Conservation (phyloP, 2,329 filamentous ascomycete genomes). For the Colletotrichum musae region DNA sequence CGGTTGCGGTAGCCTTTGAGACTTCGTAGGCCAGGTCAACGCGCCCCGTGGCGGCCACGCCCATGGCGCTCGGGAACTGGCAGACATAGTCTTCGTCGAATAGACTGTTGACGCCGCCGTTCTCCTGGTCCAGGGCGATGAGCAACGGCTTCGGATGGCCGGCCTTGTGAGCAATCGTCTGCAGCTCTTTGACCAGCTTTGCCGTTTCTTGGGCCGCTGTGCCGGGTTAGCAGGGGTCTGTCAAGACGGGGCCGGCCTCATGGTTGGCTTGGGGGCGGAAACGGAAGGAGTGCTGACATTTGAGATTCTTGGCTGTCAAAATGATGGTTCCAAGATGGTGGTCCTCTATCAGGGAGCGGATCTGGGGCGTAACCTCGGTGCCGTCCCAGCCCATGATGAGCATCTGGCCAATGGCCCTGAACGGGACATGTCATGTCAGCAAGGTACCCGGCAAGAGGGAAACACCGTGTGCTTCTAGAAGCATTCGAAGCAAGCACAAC, state of each 20-base stretch:
- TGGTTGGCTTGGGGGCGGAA: not conserved
- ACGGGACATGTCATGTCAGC: conserved; percentile 40
- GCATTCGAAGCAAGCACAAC: not conserved
- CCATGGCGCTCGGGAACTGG: conserved; percentile 98
- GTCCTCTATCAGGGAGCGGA: conserved; percentile 83
- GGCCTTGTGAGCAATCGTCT: conserved; percentile 90
- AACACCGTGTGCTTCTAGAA: conserved; percentile 13
- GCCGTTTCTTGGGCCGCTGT: conserved; percentile 93
- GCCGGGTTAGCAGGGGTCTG: conserved; percentile 29
- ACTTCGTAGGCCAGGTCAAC: conserved; percentile 89
- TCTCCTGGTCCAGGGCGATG: conserved; percentile 96
- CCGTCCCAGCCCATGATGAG: conserved; percentile 91
- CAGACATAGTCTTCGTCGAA: conserved; percentile 97
- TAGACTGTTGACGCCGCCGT: conserved; percentile 96
- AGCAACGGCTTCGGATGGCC: conserved; percentile 91
- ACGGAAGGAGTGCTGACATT: conserved; percentile 69
- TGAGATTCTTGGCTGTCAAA: conserved; percentile 86
- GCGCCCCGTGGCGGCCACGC: conserved; percentile 91
- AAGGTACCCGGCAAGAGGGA: conserved; percentile 11
- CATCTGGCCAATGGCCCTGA: conserved; percentile 80
- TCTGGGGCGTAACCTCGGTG: conserved; percentile 85
- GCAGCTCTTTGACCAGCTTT: conserved; percentile 88
- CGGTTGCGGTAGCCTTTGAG: conserved; percentile 92
- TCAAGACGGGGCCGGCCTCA: not conserved
- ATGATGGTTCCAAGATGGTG: conserved; percentile 92